These are phyloP conservation scores for Phytophthora podocarpi DNA, from an alignment of 352 stramenopile species.

Conservation along the genomic window DNA sequence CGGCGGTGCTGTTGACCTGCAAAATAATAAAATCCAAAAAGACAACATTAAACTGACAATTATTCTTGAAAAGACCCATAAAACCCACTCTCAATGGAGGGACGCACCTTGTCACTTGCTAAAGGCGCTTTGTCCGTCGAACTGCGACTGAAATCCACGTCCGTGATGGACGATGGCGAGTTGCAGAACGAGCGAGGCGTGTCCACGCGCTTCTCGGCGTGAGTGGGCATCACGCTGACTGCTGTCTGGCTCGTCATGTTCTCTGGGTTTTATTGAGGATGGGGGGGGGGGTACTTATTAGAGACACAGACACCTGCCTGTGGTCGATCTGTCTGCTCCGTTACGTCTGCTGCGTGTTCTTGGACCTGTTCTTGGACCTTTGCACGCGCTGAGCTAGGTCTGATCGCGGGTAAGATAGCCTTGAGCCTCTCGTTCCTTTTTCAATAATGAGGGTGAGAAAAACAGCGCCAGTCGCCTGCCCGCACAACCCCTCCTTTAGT, in stretches of 20 bases:
- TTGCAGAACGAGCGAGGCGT: slow-evolving; percentile 45
- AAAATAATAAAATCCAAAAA: slow-evolving; percentile 6
- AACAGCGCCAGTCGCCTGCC: not conserved
- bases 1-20: not conserved
- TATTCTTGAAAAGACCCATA: not conserved
- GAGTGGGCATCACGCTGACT: slow-evolving; percentile 9
- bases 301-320: slow-evolving; percentile 28
- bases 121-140: slow-evolving; percentile 5
- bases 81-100: not conserved
- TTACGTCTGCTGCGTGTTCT: not conserved
- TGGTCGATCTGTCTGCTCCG: not conserved
- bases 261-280: not conserved
- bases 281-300: slow-evolving; percentile 9
- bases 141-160: slow-evolving; percentile 45
- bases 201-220: slow-evolving; percentile 40
- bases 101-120: slow-evolving; percentile 42
- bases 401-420: too few species aligned
- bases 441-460: slow-evolving; percentile 27
- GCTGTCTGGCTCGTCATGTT: slow-evolving; percentile 25
- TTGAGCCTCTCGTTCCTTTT: slow-evolving; percentile 14
- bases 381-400: too few species aligned
- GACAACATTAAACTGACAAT: not conserved
- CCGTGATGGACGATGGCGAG: slow-evolving; percentile 71
- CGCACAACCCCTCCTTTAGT: not conserved
- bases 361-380: not conserved